A percentile compares a stretch with the other conserved stretches of the same genome.
phyloP scores from a whole-genome alignment of 1,139 yeast species.

The Taphrina populina region DNA sequence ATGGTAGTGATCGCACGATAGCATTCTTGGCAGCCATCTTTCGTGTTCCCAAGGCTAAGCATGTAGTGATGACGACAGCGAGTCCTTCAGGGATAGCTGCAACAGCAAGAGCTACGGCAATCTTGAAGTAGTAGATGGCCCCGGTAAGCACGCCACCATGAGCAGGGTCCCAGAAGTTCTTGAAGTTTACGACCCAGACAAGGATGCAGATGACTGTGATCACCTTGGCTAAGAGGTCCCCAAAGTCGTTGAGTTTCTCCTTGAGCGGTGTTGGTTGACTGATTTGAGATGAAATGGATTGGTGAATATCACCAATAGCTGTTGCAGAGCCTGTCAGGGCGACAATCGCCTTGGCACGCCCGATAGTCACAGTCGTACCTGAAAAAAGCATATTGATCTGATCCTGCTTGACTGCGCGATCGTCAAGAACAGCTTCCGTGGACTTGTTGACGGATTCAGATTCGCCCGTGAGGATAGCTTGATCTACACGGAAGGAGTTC shows the following conservation, averaged over 20 bases:
- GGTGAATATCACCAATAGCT: constrained; percentile 53
- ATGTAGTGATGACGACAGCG: constrained; percentile 54
- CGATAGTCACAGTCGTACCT: constrained; percentile 52
- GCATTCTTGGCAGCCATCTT: constrained; percentile 54
- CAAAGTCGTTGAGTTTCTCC: constrained; percentile 48
- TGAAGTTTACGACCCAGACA: constrained; percentile 51
- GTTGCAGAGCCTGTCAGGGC: constrained; percentile 50
- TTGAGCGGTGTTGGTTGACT: constrained; percentile 44
- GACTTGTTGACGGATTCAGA: constrained; percentile 50
- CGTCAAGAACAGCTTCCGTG: constrained; percentile 41
- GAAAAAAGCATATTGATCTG: constrained; percentile 52
- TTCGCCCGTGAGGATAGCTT: constrained; percentile 55
- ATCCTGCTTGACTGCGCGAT: constrained; percentile 51
- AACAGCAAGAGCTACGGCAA: constrained; percentile 55
- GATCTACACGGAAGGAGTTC: constrained; percentile 52
- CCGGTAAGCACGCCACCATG: constrained; percentile 49
- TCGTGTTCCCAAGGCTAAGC: constrained; percentile 55
- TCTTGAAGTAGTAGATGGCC: constrained; percentile 54
- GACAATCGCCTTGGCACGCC: constrained; percentile 52
- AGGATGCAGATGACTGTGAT: constrained; percentile 49
- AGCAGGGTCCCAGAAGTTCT: constrained; percentile 49
- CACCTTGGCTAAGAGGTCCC: constrained; percentile 50
- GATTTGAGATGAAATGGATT: constrained; percentile 45
- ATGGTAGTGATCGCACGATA: constrained; percentile 51
- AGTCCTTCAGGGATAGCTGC: constrained; percentile 56